Conservation (phyloP, 768 basidiomycete genomes). For the Filobasidium floriforme region DNA sequence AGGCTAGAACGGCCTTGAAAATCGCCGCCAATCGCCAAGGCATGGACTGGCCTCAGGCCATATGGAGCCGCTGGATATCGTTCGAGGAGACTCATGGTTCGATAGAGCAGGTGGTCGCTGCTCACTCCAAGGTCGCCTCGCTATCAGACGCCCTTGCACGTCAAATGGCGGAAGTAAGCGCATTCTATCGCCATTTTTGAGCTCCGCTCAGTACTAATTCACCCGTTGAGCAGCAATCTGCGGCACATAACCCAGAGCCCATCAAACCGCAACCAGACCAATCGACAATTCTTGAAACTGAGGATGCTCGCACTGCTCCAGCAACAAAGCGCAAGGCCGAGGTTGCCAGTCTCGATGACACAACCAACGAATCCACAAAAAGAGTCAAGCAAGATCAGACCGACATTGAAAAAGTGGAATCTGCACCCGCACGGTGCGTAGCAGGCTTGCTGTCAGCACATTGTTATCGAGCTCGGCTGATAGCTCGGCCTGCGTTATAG, state of each 20-base stretch:
- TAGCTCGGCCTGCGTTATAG: conserved; percentile 46
- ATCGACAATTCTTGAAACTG: too few relatives aligned
- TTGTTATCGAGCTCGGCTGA: not conserved
- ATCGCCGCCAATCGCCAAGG: conserved; percentile 59
- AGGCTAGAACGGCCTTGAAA: conserved; percentile 61
- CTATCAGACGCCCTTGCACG: conserved; percentile 24
- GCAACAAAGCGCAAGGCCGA: conserved; percentile 53
- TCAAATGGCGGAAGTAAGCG: conserved; percentile 42
- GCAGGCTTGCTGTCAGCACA: not conserved
- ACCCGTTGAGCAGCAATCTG: too few relatives aligned
- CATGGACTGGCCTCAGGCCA: conserved; percentile 88
- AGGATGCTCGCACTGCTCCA: too few relatives aligned
- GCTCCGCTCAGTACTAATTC: too few relatives aligned
- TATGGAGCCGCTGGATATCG: conserved; percentile 82
- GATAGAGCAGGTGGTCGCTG: conserved; percentile 50
- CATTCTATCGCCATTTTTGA: conserved; percentile 31
- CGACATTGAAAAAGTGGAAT: conserved; percentile 5
- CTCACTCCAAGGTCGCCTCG: conserved; percentile 24
- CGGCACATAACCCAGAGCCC: too few relatives aligned
- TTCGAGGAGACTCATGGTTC: conserved; percentile 81
- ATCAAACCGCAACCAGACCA: too few relatives aligned
- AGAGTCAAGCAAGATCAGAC: not conserved
- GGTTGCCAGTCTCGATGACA: not conserved
- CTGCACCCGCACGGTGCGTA: not conserved
- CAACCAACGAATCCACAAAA: too few relatives aligned